Conservation (phyloP, 768 basidiomycete species). For the Holtermanniella nyarrowii region DNA sequence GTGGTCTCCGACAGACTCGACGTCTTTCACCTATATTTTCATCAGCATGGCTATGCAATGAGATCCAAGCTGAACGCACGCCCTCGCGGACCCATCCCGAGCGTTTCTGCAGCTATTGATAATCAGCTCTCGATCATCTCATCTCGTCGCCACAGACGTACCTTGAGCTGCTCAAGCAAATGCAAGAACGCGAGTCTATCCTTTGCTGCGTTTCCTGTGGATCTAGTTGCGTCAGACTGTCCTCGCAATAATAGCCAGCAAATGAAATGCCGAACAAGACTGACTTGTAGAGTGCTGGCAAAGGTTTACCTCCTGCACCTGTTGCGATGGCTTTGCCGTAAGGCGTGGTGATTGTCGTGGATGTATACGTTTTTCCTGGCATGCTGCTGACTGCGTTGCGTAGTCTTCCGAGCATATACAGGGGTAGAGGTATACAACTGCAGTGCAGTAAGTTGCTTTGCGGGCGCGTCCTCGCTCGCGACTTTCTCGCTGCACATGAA, state of each 20-base stretch:
- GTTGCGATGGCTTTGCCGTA: neutral
- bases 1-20: constrained; percentile 72
- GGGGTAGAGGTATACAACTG: no score
- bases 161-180: constrained; percentile 78
- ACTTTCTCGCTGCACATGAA: no score
- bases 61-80: constrained; percentile 43
- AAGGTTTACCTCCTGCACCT: constrained; percentile 36
- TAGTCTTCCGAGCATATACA: no score
- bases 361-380: neutral
- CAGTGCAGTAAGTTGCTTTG: no score
- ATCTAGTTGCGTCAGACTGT: constrained; percentile 13
- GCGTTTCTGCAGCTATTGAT: constrained; percentile 74
- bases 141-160: constrained; percentile 31
- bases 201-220: constrained; percentile 45
- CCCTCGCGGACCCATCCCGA: constrained; percentile 89
- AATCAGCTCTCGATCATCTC: neutral
- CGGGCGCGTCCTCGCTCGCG: no score
- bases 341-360: neutral
- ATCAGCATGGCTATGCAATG: neutral
- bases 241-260: neutral
- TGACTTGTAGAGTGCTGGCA: constrained; percentile 37
- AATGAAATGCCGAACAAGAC: neutral
- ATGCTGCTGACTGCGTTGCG: no score
- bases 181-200: constrained; percentile 88
- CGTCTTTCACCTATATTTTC: constrained; percentile 55